phyloP scores from a whole-genome alignment of 1,284 basidiomycete species.

The Ceratobasidium sp. region DNA sequence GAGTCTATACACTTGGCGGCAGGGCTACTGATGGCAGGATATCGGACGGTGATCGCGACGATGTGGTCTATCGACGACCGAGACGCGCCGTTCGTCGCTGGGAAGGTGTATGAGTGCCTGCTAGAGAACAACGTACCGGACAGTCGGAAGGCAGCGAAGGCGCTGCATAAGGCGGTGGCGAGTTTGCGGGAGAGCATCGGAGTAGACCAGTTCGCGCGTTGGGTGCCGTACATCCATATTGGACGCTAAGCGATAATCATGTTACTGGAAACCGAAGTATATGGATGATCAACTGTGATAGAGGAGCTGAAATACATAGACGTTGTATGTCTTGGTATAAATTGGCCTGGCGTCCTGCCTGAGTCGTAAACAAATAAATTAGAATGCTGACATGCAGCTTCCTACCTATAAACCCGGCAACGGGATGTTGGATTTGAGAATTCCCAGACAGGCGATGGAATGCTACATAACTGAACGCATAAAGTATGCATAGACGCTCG shows the following conservation, averaged over 20 bases:
- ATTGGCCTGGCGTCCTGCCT: too few species aligned
- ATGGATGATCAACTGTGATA: too few species aligned
- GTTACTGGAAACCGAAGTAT: too few species aligned
- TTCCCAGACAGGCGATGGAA: too few species aligned
- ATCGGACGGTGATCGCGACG: conserved; percentile 7
- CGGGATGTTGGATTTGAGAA: too few species aligned
- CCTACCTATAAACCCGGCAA: too few species aligned
- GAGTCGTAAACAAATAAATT: too few species aligned
- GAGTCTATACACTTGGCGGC: conserved; percentile 44
- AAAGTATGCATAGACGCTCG: too few species aligned
- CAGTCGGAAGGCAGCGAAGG: conserved; percentile 3
- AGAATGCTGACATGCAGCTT: too few species aligned
- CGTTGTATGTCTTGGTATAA: too few species aligned
- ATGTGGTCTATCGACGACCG: conserved; percentile 16
- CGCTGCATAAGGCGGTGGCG: neutral
- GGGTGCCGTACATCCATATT: conserved; percentile 24
- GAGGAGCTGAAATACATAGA: too few species aligned
- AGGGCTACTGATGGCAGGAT: conserved; percentile 47
- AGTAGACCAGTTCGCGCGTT: neutral
- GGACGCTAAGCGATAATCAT: neutral
- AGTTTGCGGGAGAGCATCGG: neutral
- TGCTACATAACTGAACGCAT: too few species aligned
- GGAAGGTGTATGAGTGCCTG: neutral
- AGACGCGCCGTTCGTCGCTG: conserved; percentile 6
- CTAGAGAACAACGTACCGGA: neutral